These are phyloP conservation scores for Peribolospora kevripleyi DNA, from an alignment of 768 basidiomycete species.

Conservation along the genomic window DNA sequence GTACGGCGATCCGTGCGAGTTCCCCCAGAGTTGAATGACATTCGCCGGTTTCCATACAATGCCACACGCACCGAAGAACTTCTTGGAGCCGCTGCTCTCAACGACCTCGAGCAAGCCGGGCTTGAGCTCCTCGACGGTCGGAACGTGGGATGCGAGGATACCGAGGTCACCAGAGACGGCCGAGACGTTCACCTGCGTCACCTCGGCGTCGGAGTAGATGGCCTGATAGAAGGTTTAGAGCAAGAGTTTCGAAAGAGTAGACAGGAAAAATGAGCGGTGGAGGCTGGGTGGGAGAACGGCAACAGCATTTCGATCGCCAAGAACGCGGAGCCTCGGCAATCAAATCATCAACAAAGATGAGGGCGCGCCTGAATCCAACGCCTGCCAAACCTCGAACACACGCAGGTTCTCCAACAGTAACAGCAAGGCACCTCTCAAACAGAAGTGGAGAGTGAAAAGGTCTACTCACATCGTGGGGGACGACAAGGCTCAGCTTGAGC, in stretches of 20 bases:
- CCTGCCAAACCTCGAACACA: too few species aligned
- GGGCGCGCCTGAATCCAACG: too few species aligned
- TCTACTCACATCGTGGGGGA: conserved; percentile 70
- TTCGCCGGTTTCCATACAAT: too few species aligned
- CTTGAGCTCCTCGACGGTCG: conserved; percentile 83
- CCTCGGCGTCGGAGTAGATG: conserved; percentile 71
- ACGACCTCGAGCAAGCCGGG: conserved; percentile 88
- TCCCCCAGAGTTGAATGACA: too few species aligned
- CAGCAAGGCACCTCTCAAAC: background rate
- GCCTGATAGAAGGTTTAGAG: conserved; percentile 28
- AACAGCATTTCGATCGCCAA: background rate
- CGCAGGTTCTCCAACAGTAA: background rate
- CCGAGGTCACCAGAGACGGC: conserved; percentile 96
- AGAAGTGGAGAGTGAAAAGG: background rate
- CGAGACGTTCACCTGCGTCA: conserved; percentile 82
- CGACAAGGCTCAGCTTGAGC: conserved; percentile 72
- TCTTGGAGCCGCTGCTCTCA: conserved; percentile 54
- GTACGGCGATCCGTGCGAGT: too few species aligned
- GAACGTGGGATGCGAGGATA: conserved; percentile 93
- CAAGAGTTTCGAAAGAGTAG: background rate
- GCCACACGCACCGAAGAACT: conserved; percentile 69
- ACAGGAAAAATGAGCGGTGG: background rate
- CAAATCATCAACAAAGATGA: too few species aligned
- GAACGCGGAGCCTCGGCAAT: background rate
- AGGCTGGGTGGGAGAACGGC: background rate